phyloP scores from a whole-genome alignment of 345 rosid genomes.

The Psidium friedrichsthalianum region DNA sequence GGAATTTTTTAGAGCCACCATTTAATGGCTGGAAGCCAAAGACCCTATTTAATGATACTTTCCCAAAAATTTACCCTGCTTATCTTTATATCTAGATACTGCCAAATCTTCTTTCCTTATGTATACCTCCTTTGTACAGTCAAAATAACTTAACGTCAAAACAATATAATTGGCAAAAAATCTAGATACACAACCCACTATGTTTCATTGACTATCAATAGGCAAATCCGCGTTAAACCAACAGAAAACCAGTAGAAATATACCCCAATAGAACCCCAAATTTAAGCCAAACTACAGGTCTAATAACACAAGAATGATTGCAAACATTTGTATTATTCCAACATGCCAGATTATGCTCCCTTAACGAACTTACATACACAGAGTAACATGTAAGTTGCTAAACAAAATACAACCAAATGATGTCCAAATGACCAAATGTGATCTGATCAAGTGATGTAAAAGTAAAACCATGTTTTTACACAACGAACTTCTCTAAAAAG shows the following conservation, averaged over 20 bases:
- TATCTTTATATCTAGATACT: neutral
- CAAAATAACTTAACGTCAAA: neutral
- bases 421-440: neutral
- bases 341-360: neutral
- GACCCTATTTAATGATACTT: neutral
- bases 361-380: neutral
- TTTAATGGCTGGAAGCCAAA: neutral
- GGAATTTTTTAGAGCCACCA: neutral
- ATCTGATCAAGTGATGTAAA: neutral
- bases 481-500: neutral
- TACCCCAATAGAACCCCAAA: neutral
- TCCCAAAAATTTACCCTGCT: neutral
- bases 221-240: neutral
- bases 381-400: neutral
- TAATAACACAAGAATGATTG: neutral
- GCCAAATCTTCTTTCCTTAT: neutral
- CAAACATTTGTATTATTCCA: neutral
- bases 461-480: no score
- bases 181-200: neutral
- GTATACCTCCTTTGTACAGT: neutral
- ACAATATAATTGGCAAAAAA: neutral
- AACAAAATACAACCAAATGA: neutral
- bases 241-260: neutral
- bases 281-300: neutral
- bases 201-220: neutral